Evolutionary conservation across 2,329 filamentous ascomycete genomes (phyloP), one percentile per base, ranked within the genome.

Genomic region (Lojkania enalia): DNA sequence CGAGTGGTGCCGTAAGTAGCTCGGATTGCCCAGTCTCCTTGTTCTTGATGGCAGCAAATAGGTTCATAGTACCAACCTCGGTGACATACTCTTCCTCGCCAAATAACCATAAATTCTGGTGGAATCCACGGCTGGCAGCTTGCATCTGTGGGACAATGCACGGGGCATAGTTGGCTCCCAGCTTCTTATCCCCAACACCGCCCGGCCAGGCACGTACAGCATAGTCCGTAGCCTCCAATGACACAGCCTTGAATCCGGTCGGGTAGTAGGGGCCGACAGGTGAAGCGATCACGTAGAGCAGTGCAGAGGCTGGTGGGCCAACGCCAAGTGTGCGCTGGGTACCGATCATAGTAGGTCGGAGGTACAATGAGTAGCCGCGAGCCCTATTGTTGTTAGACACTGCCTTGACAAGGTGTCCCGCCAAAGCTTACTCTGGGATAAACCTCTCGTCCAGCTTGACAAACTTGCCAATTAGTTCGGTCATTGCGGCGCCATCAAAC

Each of bases 11-110:
- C n/a, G 94, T 99, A 61, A 96, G 71, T 41, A 99, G 82, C 77
- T 96, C 91, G 66, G 91, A 92, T 74, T 91, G 82, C 5, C 92
- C 94, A 11, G 90, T 94, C 70, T 88, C 80, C 78, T 88, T 88
- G 77, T 95, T 84, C 74, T 84, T 84, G 60, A 97, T 74, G 31
- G 87, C 91, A 21, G 87, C 86, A 64, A 97, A 99, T 69, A 99
- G 84, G 75, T 99, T 99, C 94, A 99, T 99, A 46, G 94, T 97
- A 63, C 94, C 94, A 44, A 96, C 94, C 74, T 99, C 94, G 35
- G 94, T 99, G 46, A 97, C 86, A 64, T 86, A 96, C 71, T 97
- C 90, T 72, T 97, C 90, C 65, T 95, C 86, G 32, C 91, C 91
- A 67, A 97, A 99, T 21, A 99, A 77, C 94, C 94, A 99, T 42